These are phyloP conservation scores for Chrysoporthe puriensis DNA, from an alignment of 2,329 filamentous ascomycete genomes.

Conservation along the genomic window DNA sequence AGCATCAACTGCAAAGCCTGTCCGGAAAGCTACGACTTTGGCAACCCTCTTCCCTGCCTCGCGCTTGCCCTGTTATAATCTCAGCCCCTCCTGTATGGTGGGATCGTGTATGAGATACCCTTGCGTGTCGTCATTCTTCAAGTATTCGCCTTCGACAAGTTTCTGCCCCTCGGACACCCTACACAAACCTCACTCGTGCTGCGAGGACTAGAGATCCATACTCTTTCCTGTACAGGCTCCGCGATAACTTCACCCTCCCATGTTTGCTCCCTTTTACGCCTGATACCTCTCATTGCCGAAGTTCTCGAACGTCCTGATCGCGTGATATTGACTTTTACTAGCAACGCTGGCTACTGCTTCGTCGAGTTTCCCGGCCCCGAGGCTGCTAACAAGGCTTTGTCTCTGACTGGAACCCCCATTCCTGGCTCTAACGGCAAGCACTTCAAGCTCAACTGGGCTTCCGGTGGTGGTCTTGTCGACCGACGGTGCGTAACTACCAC, in stretches of 20 bases:
- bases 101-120: background rate
- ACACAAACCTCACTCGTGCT: background rate
- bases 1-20: background rate
- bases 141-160: background rate
- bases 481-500: slow-evolving; percentile 66
- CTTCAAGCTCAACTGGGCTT: slow-evolving; percentile 99
- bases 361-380: slow-evolving; percentile 79
- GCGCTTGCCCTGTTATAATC: background rate
- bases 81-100: background rate
- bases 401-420: slow-evolving; percentile 84
- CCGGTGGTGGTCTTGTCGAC: slow-evolving; percentile 91
- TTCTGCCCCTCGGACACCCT: background rate
- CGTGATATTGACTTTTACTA: slow-evolving; percentile 44
- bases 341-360: slow-evolving; percentile 95
- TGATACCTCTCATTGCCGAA: background rate
- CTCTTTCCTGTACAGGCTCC: background rate
- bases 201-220: background rate
- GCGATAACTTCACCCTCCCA: background rate
- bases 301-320: no score
- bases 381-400: slow-evolving; percentile 88
- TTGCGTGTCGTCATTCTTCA: background rate
- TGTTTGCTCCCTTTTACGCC: background rate
- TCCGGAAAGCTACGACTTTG: background rate
- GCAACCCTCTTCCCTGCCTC: background rate
- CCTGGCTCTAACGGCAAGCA: slow-evolving; percentile 85